Evolutionary conservation across 345 rosid species (phyloP).

Genomic region (Erysimum cheiranthoides): DNA sequence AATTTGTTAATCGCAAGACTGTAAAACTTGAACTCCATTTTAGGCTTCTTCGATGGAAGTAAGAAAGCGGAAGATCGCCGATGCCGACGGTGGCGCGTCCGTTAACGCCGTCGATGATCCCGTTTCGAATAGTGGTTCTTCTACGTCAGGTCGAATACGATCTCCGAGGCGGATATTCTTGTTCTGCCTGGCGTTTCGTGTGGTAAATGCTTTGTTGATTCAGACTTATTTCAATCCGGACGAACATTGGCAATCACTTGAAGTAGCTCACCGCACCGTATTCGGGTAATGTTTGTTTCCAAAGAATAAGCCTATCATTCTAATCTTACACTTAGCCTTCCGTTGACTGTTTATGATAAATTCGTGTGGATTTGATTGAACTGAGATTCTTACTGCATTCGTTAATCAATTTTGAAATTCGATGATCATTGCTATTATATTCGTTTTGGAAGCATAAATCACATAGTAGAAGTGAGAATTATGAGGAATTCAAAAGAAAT

Average conservation of each 20-base stretch:
- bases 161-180: constrained; percentile 52
- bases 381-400: background rate
- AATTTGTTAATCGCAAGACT: background rate
- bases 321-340: background rate
- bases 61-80: constrained; percentile 41
- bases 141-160: constrained; percentile 13
- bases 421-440: background rate
- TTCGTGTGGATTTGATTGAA: background rate
- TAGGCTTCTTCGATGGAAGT: constrained; percentile 29
- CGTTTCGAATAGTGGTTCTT: background rate
- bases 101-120: background rate
- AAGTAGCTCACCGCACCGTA: constrained; percentile 72
- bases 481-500: background rate
- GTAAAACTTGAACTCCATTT: background rate
- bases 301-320: background rate
- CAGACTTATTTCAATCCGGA: constrained; percentile 93
- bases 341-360: background rate
- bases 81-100: constrained; percentile 23
- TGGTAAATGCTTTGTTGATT: constrained; percentile 67
- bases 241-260: constrained; percentile 95
- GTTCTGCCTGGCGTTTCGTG: constrained; percentile 64
- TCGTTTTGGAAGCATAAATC: background rate
- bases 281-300: constrained; percentile 71
- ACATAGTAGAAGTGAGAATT: background rate
- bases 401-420: background rate